phyloP scores from a whole-genome alignment of 1,284 basidiomycete genomes.

The Chalciporus sp. region DNA sequence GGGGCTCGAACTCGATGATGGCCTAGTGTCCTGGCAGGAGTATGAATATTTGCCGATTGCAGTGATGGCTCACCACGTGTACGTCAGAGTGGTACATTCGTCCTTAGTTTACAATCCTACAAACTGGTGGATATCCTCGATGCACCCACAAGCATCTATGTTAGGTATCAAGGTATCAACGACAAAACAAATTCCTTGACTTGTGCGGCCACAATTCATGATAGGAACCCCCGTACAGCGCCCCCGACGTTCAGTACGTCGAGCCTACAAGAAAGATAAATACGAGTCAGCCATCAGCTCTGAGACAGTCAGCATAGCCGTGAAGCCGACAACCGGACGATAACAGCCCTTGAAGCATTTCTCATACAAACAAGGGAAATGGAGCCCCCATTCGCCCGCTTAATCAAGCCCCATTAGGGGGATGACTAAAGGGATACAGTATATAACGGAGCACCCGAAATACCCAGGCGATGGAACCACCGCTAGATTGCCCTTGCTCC shows the following conservation, averaged over 20 bases:
- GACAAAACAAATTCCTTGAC: neutral
- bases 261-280: conserved; percentile 41
- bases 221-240: conserved; percentile 77
- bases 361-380: neutral
- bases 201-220: conserved; percentile 14
- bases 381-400: neutral
- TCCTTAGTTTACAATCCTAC: too few species aligned
- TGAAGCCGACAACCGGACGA: neutral
- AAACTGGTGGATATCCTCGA: neutral
- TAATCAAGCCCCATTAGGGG: conserved; percentile 4
- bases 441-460: conserved; percentile 8
- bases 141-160: neutral
- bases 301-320: neutral
- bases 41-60: too few species aligned
- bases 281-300: conserved; percentile 4
- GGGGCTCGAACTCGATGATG: too few species aligned
- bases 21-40: too few species aligned
- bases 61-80: too few species aligned
- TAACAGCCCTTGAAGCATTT: neutral
- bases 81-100: too few species aligned
- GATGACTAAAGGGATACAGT: neutral
- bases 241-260: conserved; percentile 81
- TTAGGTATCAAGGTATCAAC: too few species aligned
- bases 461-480: neutral
- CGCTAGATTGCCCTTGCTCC: neutral